Percentiles rank a stretch among this genome's conserved stretches.
Evolutionary conservation across 2,329 filamentous ascomycete genomes (phyloP).

Genomic region (Aspergillus fumigatiaffinis): DNA sequence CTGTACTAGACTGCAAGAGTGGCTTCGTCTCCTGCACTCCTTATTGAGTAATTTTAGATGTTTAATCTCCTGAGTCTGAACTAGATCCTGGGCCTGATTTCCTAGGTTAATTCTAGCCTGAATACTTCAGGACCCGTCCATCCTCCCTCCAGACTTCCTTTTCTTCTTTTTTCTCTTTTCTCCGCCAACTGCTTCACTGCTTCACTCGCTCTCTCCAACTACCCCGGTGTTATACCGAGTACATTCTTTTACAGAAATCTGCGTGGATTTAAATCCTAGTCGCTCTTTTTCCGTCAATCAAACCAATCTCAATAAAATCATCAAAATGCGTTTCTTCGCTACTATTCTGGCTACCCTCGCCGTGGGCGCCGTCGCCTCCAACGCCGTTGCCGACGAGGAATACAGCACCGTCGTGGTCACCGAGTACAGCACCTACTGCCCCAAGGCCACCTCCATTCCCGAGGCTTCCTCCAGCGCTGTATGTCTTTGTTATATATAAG

Average conservation of each 20-base stretch:
- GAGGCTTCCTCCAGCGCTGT: conserved; percentile 65
- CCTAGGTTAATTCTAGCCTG: too few species aligned
- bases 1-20: background rate
- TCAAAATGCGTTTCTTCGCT: conserved; percentile 51
- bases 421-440: conserved; percentile 69
- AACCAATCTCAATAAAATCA: conserved; percentile 7
- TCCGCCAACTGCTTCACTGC: conserved; percentile 11
- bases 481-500: conserved; percentile 21
- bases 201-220: conserved; percentile 45
- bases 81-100: background rate
- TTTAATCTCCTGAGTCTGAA: background rate
- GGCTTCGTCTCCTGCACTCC: background rate
- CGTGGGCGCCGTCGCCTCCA: conserved; percentile 34
- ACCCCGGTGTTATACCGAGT: conserved; percentile 34
- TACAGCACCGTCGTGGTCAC: conserved; percentile 62
- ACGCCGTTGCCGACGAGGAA: conserved; percentile 20
- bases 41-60: background rate
- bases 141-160: conserved; percentile 4
- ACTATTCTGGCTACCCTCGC: conserved; percentile 36
- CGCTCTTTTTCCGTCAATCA: conserved; percentile 22
- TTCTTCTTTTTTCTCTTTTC: conserved; percentile 13
- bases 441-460: conserved; percentile 60
- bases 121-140: conserved; percentile 8
- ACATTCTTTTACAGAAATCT: conserved; percentile 30
- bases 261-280: conserved; percentile 9